Evolutionary conservation across 2,329 filamentous ascomycete genomes (phyloP), one percentile per base, ranked within the genome.

Genomic region (Talaromyces sp.): DNA sequence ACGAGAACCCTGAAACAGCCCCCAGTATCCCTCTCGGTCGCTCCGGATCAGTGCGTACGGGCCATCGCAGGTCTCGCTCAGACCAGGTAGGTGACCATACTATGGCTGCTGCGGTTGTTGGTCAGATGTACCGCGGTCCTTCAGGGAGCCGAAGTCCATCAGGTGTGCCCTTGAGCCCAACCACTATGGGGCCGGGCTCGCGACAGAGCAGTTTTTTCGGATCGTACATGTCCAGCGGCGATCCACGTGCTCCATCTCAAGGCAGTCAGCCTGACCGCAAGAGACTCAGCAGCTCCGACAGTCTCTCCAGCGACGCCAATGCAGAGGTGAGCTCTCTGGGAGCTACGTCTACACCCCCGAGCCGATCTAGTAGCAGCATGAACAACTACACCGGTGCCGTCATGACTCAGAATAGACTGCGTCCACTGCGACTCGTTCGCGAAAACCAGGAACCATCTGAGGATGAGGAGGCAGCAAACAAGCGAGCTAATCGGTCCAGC

Each of bases 111-210:
- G 84, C 82, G 60, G 83, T 96, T 31, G 87, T 96, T 51, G 90
- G 89, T 66, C 91, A 92, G 73, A 96, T 96, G 89, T 95, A 95
- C 77, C 87, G 87, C 67, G 88, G 88, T 13, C 83, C 85, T 9
- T 64, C 71, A 8, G 57, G 60, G n/a, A 64, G 66, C 21, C 63
- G 69, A 33, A 67, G 74, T 19, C 72, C 73, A 50, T 76, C 75
- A 6, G 71, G 73, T 13, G 82, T 88, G 21, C 80, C 69, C 59
- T 76, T 77, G 78, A 84, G 72, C 76, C 84, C 65, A 76, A 86
- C 73, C 17, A 59, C 70, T 4, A 69, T 76, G 63, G 72, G 71
- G 7, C 71, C 71, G 36, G 71, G 70, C n/a, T 73, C 71, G 3
- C 71, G 73, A 7, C 72, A 75, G 57, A 74, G 70, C 54, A 66